Base-by-base conservation (phyloP, 139 green algal species). In the Tetradesmus obliquus region DNA sequence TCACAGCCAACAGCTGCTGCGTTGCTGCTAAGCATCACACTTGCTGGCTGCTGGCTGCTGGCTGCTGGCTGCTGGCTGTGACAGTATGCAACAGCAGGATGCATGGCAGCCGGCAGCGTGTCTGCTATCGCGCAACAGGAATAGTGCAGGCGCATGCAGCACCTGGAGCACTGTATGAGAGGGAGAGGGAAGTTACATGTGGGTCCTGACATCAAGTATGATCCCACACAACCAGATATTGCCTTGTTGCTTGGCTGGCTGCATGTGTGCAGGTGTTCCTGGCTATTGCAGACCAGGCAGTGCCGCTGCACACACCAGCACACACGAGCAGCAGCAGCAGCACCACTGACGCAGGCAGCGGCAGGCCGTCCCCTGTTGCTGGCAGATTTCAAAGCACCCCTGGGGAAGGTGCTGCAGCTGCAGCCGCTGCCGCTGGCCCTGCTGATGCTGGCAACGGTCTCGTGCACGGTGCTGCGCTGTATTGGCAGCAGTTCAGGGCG, bases 401-500 rank as follows among this genome's bases (percentile, higher is more conserved):
- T 82, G 13, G 54, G 7, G 1, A 51, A 17, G 5, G 76, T 55
- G 76, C 76, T 17, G 76, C 24, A 82, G 76, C 76, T 15, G 10
- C 62, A 51, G 84, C 3, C 24, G 60, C 58, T 62, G 58, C 5
- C 5, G 60, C 10, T 82, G 7, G 10, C 24, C 15, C 1, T 60
- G 85, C 71, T 82, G 85, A 32, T 85, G 53, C 55, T 84, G 79
- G 9, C 82, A 58, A 72, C 20, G 57, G 17, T 6, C 24, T 84
- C 51, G 22, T 95, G 80, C 9, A 13, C 13, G 91, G 90, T 22
- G 58, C 17, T 79, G 22, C 82, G 13, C 93, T 97, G 83, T 96
- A 94, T 81, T 69, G 66, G 55, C 93, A 94, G 84, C 96, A 97
- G 91, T 90, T 96, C 32, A 89, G 89, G 0, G 96, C 94, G 2